phyloP scores from a whole-genome alignment of 2,329 filamentous ascomycete genomes.

The Fusarium palustre region DNA sequence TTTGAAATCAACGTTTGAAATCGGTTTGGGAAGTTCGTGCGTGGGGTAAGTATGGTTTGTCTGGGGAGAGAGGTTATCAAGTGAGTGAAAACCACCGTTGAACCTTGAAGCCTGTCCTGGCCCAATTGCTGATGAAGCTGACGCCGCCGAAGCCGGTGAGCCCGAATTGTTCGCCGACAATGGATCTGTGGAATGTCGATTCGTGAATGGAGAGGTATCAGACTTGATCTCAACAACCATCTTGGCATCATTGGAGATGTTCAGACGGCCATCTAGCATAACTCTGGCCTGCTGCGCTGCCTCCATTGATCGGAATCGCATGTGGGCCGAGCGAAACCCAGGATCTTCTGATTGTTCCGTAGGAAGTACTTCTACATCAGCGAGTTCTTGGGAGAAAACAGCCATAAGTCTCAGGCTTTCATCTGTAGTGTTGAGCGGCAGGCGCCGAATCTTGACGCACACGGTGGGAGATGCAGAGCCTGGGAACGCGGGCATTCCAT shows the following conservation, averaged over 20 bases:
- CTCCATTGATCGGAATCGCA: slow-evolving; percentile 64
- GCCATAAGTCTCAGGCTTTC: slow-evolving; percentile 68
- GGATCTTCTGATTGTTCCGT: slow-evolving; percentile 62
- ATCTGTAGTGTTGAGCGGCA: slow-evolving; percentile 66
- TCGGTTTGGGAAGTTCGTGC: slow-evolving; percentile 70
- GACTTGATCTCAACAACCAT: slow-evolving; percentile 70
- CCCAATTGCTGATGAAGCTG: slow-evolving; percentile 50
- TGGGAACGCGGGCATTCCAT: slow-evolving; percentile 56
- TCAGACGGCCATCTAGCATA: slow-evolving; percentile 66
- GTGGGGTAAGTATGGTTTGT: slow-evolving; percentile 64
- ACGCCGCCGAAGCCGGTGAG: slow-evolving; percentile 50
- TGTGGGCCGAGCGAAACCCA: slow-evolving; percentile 63
- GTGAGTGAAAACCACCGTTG: slow-evolving; percentile 70
- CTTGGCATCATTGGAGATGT: slow-evolving; percentile 62
- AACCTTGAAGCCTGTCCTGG: slow-evolving; percentile 69
- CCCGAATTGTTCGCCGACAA: slow-evolving; percentile 29
- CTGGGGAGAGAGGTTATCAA: slow-evolving; percentile 72
- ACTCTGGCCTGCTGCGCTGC: slow-evolving; percentile 68
- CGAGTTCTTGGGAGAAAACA: slow-evolving; percentile 68
- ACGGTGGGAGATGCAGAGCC: slow-evolving; percentile 51
- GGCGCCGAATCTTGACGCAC: slow-evolving; percentile 64
- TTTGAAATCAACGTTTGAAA: slow-evolving; percentile 66
- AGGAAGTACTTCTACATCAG: slow-evolving; percentile 63
- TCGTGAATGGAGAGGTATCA: slow-evolving; percentile 50
- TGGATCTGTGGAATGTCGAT: slow-evolving; percentile 45